Percentiles rank a stretch among this genome's conserved stretches.
phyloP scores from a whole-genome alignment of 2,329 filamentous ascomycete genomes.

The Teratosphaeria zuluensis region DNA sequence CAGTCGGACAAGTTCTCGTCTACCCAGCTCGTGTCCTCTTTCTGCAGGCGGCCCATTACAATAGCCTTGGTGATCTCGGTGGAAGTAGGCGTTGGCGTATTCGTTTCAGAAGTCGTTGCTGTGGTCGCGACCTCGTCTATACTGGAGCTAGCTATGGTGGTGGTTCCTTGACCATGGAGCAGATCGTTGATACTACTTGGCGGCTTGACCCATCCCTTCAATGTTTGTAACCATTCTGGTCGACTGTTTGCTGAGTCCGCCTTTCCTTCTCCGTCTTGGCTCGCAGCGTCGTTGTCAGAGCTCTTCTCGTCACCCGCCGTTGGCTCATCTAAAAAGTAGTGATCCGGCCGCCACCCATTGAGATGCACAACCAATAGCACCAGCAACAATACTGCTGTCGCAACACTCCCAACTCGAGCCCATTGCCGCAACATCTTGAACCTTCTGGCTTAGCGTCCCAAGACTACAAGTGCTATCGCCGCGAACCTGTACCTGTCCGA shows the following conservation, averaged over 20 bases:
- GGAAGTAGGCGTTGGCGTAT: not conserved
- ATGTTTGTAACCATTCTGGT: not conserved
- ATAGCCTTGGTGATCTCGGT: slow-evolving; percentile 16
- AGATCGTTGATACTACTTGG: not conserved
- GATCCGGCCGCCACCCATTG: not conserved
- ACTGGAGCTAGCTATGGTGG: not conserved
- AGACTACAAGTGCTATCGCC: not conserved
- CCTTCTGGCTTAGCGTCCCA: not conserved
- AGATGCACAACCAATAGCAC: not conserved
- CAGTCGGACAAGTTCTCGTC: slow-evolving; percentile 36
- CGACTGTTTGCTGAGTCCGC: not conserved
- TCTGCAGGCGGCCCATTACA: slow-evolving; percentile 34
- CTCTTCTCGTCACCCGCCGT: not conserved
- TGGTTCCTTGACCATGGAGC: not conserved
- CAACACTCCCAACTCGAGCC: not conserved
- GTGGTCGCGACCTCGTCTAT: not conserved
- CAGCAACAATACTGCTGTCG: not conserved
- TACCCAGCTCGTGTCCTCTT: slow-evolving; percentile 39
- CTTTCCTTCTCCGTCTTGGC: not conserved
- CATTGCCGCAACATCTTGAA: slow-evolving; percentile 1
- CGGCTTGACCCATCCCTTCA: not conserved
- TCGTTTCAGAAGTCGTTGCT: not conserved
- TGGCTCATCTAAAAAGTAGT: not conserved
- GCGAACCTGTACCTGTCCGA: not conserved
- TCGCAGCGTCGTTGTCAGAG: not conserved